Conservation (phyloP, 345 rosid species). For the Luvunga scandens region DNA sequence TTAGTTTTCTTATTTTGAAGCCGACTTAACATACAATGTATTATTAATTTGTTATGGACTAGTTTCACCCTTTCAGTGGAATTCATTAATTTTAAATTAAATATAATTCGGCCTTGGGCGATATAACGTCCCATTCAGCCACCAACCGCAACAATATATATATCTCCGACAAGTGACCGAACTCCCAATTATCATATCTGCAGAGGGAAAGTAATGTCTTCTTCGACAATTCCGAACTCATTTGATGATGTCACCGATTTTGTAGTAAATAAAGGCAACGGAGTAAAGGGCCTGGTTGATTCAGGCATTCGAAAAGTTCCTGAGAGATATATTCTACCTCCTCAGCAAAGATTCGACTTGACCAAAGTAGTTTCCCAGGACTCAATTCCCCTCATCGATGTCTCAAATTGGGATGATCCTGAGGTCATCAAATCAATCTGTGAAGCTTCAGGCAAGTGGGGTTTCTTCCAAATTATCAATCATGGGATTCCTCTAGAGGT, state of each 20-base stretch:
- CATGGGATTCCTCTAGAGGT: constrained; percentile 27
- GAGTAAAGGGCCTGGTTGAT: constrained; percentile 27
- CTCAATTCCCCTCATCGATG: constrained; percentile 20
- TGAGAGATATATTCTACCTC: constrained; percentile 13
- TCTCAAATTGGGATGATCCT: constrained; percentile 8
- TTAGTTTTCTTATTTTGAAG: too few species aligned
- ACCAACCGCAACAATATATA: too few species aligned
- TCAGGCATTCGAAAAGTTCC: constrained; percentile 19
- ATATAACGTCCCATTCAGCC: too few species aligned
- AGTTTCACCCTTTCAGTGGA: too few species aligned
- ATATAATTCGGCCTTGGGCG: too few species aligned
- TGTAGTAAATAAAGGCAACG: constrained; percentile 26
- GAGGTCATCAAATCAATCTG: constrained; percentile 15
- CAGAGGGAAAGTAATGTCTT: neutral
- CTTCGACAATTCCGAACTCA: neutral
- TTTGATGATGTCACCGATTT: constrained; percentile 5
- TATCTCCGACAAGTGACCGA: neutral
- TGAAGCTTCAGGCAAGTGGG: constrained; percentile 25
- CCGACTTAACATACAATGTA: too few species aligned
- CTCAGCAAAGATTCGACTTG: constrained; percentile 4
- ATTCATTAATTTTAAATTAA: too few species aligned
- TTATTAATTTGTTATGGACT: too few species aligned
- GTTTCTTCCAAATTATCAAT: constrained; percentile 33
- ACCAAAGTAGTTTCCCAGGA: neutral
- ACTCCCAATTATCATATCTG: neutral